Evolutionary conservation across 371 early-diverging fungal genomes (phyloP).

Genomic region (Fennellomyces sp.): DNA sequence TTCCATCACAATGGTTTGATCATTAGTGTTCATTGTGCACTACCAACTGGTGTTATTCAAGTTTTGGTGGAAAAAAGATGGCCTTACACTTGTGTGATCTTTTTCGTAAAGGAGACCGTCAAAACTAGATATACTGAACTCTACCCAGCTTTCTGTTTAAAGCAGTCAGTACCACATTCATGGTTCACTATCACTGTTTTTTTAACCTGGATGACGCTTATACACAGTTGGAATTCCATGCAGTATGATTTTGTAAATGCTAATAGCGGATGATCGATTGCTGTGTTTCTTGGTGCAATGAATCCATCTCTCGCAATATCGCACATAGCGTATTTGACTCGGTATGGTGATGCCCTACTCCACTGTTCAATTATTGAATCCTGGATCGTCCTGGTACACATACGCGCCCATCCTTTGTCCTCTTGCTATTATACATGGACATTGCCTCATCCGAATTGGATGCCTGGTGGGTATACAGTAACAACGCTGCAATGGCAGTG

Average conservation of each 20-base stretch:
- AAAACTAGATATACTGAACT: background rate
- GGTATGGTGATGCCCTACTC: slow-evolving; percentile 70
- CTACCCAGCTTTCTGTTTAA: background rate
- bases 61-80: too few species aligned
- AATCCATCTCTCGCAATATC: slow-evolving; percentile 56
- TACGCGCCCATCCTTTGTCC: slow-evolving; percentile 62
- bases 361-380: background rate
- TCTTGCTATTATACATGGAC: slow-evolving; percentile 49
- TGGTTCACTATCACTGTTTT: background rate
- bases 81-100: background rate
- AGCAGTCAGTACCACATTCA: background rate
- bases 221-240: background rate
- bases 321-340: slow-evolving; percentile 65
- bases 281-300: slow-evolving; percentile 23
- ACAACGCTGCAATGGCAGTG: slow-evolving; percentile 63
- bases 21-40: background rate
- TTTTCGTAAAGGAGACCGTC: background rate
- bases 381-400: background rate
- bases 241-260: background rate
- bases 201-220: background rate
- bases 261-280: background rate
- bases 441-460: slow-evolving; percentile 57
- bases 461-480: slow-evolving; percentile 50
- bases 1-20: slow-evolving; percentile 31
- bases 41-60: too few species aligned